A percentile compares a stretch with the other conserved stretches of the same genome.
phyloP scores from a whole-genome alignment of 352 stramenopile genomes.

The Plasmopara halstedii region DNA sequence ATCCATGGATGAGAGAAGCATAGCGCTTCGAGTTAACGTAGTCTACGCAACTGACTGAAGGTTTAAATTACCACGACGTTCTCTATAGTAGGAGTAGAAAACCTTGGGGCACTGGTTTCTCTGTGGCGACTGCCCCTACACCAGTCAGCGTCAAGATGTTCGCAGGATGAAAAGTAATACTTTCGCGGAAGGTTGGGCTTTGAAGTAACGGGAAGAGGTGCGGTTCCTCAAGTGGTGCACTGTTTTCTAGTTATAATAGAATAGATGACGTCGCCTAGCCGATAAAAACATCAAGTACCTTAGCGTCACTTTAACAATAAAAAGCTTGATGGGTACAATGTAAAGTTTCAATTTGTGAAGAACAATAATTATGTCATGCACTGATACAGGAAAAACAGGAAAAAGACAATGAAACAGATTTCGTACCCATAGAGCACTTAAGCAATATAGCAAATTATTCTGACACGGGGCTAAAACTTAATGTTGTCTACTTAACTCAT shows the following conservation, averaged over 20 bases:
- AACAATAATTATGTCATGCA: too few relatives aligned
- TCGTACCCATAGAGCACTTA: too few relatives aligned
- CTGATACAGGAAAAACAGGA: too few relatives aligned
- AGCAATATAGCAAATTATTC: too few relatives aligned
- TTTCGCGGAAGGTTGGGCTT: background rate
- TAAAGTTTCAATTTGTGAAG: too few relatives aligned
- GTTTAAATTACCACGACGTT: slow-evolving; percentile 5
- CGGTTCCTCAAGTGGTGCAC: slow-evolving; percentile 5
- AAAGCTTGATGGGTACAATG: too few relatives aligned
- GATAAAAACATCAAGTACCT: too few relatives aligned
- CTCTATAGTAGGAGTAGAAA: slow-evolving; percentile 9
- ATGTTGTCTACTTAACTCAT: too few relatives aligned
- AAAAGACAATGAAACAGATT: too few relatives aligned
- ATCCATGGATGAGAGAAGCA: slow-evolving; percentile 79
- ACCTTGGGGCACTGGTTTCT: slow-evolving; percentile 11
- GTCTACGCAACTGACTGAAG: slow-evolving; percentile 1
- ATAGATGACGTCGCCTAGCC: background rate
- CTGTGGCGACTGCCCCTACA: slow-evolving; percentile 12
- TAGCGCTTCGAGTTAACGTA: slow-evolving; percentile 21
- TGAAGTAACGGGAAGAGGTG: slow-evolving; percentile 26
- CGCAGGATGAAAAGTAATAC: slow-evolving; percentile 20
- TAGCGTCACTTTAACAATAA: too few relatives aligned
- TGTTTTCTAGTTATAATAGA: background rate
- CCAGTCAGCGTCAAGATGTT: slow-evolving; percentile 18
- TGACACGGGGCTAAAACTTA: too few relatives aligned